A percentile compares a stretch with the other conserved stretches of the same genome.
Evolutionary conservation across 441 rosid genomes (phyloP).

Genomic region (Hura crepitans): DNA sequence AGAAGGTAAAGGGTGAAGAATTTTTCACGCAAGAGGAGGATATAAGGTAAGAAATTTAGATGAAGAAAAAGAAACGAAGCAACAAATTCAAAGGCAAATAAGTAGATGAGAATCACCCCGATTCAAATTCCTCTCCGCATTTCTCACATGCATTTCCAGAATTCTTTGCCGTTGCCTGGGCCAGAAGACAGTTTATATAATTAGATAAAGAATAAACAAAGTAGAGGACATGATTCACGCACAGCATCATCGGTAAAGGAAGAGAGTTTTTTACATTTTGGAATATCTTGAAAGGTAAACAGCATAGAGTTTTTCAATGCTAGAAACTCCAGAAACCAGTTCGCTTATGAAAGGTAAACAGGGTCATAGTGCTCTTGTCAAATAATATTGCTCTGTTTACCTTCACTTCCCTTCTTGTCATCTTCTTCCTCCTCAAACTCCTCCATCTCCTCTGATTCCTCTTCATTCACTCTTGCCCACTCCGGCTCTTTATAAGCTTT

Average conservation of each 20-base stretch:
- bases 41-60: neutral
- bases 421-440: constrained; percentile 37
- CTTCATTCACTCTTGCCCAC: constrained; percentile 58
- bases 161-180: constrained; percentile 58
- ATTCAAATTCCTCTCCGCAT: constrained; percentile 84
- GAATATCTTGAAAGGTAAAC: neutral
- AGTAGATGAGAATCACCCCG: constrained; percentile 46
- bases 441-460: constrained; percentile 45
- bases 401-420: constrained; percentile 35
- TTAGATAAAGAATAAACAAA: constrained; percentile 16
- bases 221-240: neutral
- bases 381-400: too few species aligned
- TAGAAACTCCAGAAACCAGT: too few species aligned
- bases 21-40: neutral
- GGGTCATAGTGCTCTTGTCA: neutral
- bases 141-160: constrained; percentile 57
- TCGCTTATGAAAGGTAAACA: neutral
- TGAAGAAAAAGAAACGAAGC: neutral
- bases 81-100: neutral
- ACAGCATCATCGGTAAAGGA: constrained; percentile 4
- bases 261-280: neutral
- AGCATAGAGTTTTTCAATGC: too few species aligned
- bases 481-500: constrained; percentile 67
- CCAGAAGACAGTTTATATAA: constrained; percentile 12
- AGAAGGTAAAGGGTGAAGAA: constrained; percentile 10